Conservation (phyloP, 2,329 filamentous ascomycete genomes). For the Ophiostoma sp. region DNA sequence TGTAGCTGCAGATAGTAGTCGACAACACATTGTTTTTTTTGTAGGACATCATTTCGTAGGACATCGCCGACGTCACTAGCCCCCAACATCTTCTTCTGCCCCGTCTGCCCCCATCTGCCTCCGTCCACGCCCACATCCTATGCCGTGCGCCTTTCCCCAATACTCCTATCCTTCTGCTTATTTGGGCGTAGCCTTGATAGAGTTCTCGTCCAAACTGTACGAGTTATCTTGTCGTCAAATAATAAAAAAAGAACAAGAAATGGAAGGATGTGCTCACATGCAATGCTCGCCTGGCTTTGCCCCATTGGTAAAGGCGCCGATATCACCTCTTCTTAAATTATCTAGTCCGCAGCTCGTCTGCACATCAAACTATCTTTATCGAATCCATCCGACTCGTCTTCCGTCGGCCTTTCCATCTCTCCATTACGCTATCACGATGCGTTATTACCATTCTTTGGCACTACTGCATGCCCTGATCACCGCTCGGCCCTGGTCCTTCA, state of each 20-base stretch:
- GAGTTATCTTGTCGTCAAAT: not conserved
- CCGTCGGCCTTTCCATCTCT: not conserved
- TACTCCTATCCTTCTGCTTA: not conserved
- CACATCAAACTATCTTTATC: not conserved
- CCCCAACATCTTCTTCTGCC: not conserved
- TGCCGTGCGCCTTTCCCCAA: not conserved
- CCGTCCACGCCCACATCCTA: not conserved
- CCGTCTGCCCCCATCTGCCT: too few relatives aligned
- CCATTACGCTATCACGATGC: not conserved
- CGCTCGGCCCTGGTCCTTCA: not conserved
- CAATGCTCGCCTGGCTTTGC: not conserved
- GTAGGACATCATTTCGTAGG: not conserved
- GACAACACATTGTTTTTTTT: not conserved
- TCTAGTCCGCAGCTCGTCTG: not conserved
- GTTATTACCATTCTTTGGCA: not conserved
- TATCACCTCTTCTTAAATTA: not conserved
- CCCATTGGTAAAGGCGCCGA: not conserved
- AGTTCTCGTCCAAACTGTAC: not conserved
- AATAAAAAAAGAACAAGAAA: not conserved
- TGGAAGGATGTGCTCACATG: not conserved
- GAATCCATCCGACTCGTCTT: not conserved
- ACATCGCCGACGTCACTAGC: not conserved
- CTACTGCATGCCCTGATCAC: not conserved
- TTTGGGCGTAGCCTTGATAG: not conserved
- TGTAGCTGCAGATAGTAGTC: not conserved